A percentile compares a stretch with the other conserved stretches of the same genome.
Conservation (phyloP, 2,329 filamentous ascomycete genomes). For the Scedosporium minutisporum region DNA sequence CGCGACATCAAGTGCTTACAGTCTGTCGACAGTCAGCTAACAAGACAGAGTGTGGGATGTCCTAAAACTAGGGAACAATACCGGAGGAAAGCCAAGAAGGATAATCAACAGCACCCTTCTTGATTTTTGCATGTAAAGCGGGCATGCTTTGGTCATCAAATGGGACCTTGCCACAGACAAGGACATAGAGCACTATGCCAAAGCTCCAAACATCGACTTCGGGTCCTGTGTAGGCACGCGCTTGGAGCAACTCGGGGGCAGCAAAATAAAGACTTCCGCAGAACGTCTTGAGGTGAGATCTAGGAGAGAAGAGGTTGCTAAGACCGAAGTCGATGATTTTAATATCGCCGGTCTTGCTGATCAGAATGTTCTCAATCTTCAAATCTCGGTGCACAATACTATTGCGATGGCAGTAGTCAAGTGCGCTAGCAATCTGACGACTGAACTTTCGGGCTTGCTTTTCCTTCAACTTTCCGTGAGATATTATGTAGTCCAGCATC, state of each 20-base stretch:
- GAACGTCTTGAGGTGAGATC: conserved; percentile 83
- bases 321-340: conserved; percentile 99
- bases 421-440: conserved; percentile 87
- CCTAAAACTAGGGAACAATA: conserved; percentile 34
- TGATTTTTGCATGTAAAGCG: conserved; percentile 95
- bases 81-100: conserved; percentile 85
- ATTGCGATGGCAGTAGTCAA: conserved; percentile 97
- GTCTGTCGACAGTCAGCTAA: conserved; percentile 43
- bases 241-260: conserved; percentile 86
- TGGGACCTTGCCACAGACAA: conserved; percentile 95
- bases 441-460: conserved; percentile 97
- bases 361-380: conserved; percentile 98
- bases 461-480: conserved; percentile 92
- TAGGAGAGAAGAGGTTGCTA: conserved; percentile 88
- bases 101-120: conserved; percentile 92
- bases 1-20: conserved; percentile 86
- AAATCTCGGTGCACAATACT: conserved; percentile 95
- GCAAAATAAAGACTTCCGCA: conserved; percentile 98
- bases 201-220: conserved; percentile 99
- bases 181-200: conserved; percentile 91
- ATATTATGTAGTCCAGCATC: conserved; percentile 99
- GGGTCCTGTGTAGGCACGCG: conserved; percentile 86
- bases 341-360: conserved; percentile 97
- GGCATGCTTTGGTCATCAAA: conserved; percentile 99
- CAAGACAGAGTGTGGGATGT: not conserved